These are phyloP conservation scores for Lactarius hengduanensis DNA, from an alignment of 768 basidiomycete genomes.

Conservation along the genomic window DNA sequence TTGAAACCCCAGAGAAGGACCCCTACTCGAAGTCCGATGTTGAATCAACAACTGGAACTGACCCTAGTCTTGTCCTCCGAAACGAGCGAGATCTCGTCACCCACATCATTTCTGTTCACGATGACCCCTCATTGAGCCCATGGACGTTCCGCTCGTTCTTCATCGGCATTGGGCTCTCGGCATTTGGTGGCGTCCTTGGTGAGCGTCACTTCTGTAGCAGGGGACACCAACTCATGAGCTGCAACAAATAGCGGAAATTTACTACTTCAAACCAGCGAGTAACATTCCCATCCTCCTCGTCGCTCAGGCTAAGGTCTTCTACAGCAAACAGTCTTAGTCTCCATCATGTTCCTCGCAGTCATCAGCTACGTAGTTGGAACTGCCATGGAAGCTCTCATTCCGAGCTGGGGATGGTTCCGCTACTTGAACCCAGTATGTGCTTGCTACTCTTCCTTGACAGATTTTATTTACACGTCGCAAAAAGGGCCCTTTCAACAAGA, in stretches of 20 bases:
- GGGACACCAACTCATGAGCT: conserved; percentile 40
- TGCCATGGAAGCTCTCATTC: conserved; percentile 46
- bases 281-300: not conserved
- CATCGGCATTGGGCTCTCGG: conserved; percentile 48
- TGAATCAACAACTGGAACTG: conserved; percentile 35
- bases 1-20: not conserved
- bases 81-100: conserved; percentile 50
- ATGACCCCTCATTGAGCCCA: conserved; percentile 46
- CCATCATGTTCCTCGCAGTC: conserved; percentile 53
- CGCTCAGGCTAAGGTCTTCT: not conserved
- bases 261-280: conserved; percentile 59
- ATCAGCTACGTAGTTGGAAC: conserved; percentile 51
- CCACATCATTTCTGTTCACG: conserved; percentile 46
- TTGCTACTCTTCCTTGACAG: not conserved
- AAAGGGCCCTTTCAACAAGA: conserved; percentile 58
- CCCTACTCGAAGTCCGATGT: conserved; percentile 37
- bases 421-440: conserved; percentile 51
- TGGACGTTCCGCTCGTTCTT: conserved; percentile 50
- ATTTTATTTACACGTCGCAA: conserved; percentile 6
- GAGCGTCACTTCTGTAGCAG: conserved; percentile 8
- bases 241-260: conserved; percentile 55
- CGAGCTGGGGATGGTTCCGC: conserved; percentile 44
- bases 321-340: conserved; percentile 53
- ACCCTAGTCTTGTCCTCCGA: conserved; percentile 41
- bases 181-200: conserved; percentile 55